These are phyloP conservation scores for Pseudogymnoascus pannorum DNA, from an alignment of 2,329 filamentous ascomycete species.

Conservation along the genomic window DNA sequence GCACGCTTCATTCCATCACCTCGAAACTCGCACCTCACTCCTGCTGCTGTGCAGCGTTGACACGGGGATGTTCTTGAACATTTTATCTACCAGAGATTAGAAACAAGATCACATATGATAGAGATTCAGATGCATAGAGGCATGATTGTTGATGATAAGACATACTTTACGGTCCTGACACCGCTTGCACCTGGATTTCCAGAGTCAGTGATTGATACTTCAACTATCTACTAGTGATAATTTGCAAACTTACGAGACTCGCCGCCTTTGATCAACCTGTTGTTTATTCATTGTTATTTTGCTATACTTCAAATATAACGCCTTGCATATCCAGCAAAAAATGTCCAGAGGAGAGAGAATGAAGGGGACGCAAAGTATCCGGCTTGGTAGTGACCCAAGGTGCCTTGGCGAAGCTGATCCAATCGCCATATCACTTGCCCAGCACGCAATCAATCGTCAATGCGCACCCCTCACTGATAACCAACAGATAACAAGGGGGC, in stretches of 20 bases:
- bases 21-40: conserved; percentile 15
- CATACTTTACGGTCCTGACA: conserved; percentile 16
- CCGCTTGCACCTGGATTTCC: conserved; percentile 12
- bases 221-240: background rate
- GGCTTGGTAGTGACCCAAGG: background rate
- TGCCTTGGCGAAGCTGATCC: conserved; percentile 1
- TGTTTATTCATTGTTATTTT: background rate
- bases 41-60: conserved; percentile 11
- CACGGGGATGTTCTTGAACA: conserved; percentile 15
- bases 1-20: conserved; percentile 14
- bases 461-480: conserved; percentile 2
- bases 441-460: conserved; percentile 3
- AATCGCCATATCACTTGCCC: conserved; percentile 2
- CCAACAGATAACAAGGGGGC: background rate
- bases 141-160: background rate
- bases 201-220: background rate
- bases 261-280: background rate
- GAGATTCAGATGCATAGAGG: background rate
- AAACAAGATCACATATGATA: background rate
- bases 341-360: background rate
- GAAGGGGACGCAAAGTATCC: background rate
- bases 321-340: background rate
- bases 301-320: conserved; percentile 2
- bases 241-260: conserved; percentile 1
- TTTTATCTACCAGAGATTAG: conserved; percentile 11